A percentile compares a stretch with the other conserved stretches of the same genome.
Conservation (phyloP, 106 monocot genomes). For the Dactylorhiza incarnata region DNA sequence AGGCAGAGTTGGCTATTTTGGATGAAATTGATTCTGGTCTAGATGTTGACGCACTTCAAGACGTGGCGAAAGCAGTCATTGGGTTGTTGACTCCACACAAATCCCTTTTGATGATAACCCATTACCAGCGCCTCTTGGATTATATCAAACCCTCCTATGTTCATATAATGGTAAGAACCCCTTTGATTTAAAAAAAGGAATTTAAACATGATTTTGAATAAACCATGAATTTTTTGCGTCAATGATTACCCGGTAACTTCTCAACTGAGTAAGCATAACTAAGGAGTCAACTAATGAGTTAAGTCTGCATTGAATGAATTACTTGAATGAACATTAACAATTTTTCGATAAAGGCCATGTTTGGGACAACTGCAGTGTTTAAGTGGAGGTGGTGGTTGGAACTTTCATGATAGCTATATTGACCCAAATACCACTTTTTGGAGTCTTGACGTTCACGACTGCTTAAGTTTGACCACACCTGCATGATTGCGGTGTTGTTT, state of each 20-base stretch:
- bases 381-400: too few relatives aligned
- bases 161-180: constrained; percentile 77
- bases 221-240: not conserved
- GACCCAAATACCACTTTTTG: too few relatives aligned
- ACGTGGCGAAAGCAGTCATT: constrained; percentile 86
- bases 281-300: too few relatives aligned
- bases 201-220: not conserved
- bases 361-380: too few relatives aligned
- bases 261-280: too few relatives aligned
- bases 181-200: not conserved
- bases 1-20: constrained; percentile 84
- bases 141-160: constrained; percentile 62
- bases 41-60: constrained; percentile 96
- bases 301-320: too few relatives aligned
- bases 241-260: not conserved
- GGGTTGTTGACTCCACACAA: constrained; percentile 62
- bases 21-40: constrained; percentile 97
- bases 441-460: too few relatives aligned
- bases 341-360: too few relatives aligned
- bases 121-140: constrained; percentile 85
- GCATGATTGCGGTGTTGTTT: too few relatives aligned
- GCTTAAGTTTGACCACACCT: too few relatives aligned
- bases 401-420: too few relatives aligned
- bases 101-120: constrained; percentile 89
- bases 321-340: too few relatives aligned